Conservation (phyloP, 371 early-diverging fungal species). For the Actinomortierella wolfii region DNA sequence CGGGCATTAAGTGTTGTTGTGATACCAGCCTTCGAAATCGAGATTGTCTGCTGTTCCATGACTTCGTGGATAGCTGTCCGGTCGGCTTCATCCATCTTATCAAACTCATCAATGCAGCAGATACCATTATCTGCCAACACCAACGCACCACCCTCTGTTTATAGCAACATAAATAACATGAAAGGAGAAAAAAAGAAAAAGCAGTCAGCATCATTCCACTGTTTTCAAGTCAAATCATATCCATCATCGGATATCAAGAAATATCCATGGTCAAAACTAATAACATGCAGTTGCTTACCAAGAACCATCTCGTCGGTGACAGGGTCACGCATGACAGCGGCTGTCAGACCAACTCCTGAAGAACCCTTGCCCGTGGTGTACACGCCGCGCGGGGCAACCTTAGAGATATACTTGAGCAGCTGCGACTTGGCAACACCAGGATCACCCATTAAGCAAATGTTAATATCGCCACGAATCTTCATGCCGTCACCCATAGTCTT, state of each 20-base stretch:
- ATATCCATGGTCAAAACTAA: neutral
- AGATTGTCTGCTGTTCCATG: conserved; percentile 97
- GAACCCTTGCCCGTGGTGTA: conserved; percentile 93
- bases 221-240: too few species aligned
- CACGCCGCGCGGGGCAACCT: conserved; percentile 89
- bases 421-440: conserved; percentile 98
- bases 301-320: conserved; percentile 89
- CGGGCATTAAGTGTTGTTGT: conserved; percentile 93
- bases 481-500: conserved; percentile 90
- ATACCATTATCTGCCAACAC: conserved; percentile 92
- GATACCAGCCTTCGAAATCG: conserved; percentile 93
- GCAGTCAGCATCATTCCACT: neutral
- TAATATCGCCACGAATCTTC: conserved; percentile 95
- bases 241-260: neutral
- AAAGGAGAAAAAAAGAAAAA: neutral
- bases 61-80: conserved; percentile 94
- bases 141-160: conserved; percentile 88
- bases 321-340: conserved; percentile 86
- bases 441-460: conserved; percentile 98
- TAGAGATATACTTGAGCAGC: conserved; percentile 85
- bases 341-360: conserved; percentile 96
- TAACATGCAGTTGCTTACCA: conserved; percentile 42
- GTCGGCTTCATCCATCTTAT: conserved; percentile 92
- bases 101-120: conserved; percentile 96
- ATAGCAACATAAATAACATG: conserved; percentile 1